These are phyloP conservation scores for Orbilia ellipsospora DNA, from an alignment of 2,329 filamentous ascomycete genomes.

Conservation along the genomic window DNA sequence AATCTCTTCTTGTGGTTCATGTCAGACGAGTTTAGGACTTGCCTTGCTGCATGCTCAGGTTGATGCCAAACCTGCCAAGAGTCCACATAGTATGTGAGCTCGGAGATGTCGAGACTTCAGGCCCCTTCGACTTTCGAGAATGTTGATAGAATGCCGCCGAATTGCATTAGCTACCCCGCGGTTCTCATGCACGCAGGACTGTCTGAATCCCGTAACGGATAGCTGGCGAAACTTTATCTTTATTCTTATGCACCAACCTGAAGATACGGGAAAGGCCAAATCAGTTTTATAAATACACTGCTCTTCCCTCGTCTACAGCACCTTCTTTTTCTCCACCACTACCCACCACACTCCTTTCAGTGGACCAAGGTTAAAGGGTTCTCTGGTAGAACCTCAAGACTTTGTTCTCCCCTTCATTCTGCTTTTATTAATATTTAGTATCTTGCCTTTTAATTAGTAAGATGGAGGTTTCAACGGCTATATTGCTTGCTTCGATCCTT, in stretches of 20 bases:
- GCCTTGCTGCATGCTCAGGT: conserved; percentile 16
- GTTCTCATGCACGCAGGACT: not conserved
- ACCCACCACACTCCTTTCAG: conserved; percentile 12
- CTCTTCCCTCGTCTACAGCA: conserved; percentile 10
- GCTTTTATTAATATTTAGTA: conserved; percentile 2
- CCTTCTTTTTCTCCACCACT: conserved; percentile 11
- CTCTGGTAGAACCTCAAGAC: conserved; percentile 2
- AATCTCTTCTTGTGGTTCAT: conserved; percentile 22
- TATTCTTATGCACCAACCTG: conserved; percentile 8
- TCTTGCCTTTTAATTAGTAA: not conserved
- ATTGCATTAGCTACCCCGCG: not conserved
- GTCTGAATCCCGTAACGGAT: conserved; percentile 20
- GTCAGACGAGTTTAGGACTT: conserved; percentile 13
- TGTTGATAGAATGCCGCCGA: not conserved
- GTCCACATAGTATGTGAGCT: not conserved
- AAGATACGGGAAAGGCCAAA: not conserved
- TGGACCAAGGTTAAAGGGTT: not conserved
- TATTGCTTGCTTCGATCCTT: conserved; percentile 5
- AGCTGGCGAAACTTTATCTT: conserved; percentile 18
- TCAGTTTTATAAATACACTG: conserved; percentile 16
- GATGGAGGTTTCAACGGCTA: conserved; percentile 23
- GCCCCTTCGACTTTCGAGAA: conserved; percentile 1
- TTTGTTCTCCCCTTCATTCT: conserved; percentile 10
- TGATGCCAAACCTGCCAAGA: conserved; percentile 17
- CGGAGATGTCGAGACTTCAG: not conserved